phyloP scores from a whole-genome alignment of 2,329 filamentous ascomycete genomes.

The Exophiala sp. region DNA sequence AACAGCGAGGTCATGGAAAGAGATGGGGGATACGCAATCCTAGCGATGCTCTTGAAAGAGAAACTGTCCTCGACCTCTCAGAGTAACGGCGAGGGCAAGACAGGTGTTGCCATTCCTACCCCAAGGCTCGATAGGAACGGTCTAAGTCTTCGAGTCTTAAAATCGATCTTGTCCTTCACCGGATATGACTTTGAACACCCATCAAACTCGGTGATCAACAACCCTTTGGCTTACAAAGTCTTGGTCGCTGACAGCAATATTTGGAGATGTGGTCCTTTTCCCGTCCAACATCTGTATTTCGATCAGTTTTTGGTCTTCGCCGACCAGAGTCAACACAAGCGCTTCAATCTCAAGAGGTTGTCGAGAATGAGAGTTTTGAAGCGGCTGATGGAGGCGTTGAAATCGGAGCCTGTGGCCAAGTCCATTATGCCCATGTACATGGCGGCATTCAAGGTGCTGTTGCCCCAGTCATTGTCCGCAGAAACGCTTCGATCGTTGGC shows the following conservation, averaged over 20 bases:
- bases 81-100: conserved; percentile 17
- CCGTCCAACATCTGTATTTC: conserved; percentile 85
- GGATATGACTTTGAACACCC: conserved; percentile 78
- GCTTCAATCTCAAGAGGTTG: conserved; percentile 83
- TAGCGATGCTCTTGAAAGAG: conserved; percentile 74
- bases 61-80: conserved; percentile 51
- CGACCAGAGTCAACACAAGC: conserved; percentile 81
- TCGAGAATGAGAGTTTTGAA: conserved; percentile 90
- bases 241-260: conserved; percentile 88
- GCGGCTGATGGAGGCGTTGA: conserved; percentile 80
- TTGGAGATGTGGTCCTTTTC: conserved; percentile 72
- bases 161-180: conserved; percentile 74
- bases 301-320: conserved; percentile 85
- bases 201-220: conserved; percentile 86
- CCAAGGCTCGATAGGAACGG: conserved; percentile 44
- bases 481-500: conserved; percentile 82
- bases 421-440: conserved; percentile 72
- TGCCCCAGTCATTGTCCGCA: conserved; percentile 73
- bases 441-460: conserved; percentile 68
- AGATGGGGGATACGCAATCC: conserved; percentile 85
- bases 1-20: conserved; percentile 98
- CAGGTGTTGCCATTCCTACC: conserved; percentile 29
- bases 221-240: conserved; percentile 87
- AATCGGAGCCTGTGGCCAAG: conserved; percentile 69
- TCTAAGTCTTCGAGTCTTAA: conserved; percentile 59